Conservation (phyloP, 306 rosid genomes). For the Fragaria ananassa region DNA sequence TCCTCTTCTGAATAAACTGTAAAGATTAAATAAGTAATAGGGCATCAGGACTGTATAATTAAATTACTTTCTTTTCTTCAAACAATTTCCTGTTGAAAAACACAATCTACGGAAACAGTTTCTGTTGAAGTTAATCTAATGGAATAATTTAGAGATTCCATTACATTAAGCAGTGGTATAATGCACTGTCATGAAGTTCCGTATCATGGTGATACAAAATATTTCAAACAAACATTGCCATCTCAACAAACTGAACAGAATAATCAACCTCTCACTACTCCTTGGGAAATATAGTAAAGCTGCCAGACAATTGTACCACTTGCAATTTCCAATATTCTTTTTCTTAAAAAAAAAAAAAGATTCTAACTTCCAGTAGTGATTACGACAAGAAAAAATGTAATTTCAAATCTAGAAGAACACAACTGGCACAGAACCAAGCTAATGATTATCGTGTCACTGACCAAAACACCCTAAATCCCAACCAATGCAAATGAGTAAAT, state of each 20-base stretch:
- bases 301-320: neutral
- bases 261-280: neutral
- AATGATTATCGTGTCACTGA: neutral
- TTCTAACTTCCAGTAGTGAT: neutral
- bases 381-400: neutral
- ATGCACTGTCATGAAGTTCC: neutral
- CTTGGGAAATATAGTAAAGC: neutral
- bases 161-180: neutral
- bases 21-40: neutral
- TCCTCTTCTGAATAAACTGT: constrained; percentile 24
- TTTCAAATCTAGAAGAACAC: neutral
- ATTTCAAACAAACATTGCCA: neutral
- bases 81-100: constrained; percentile 2
- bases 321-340: neutral
- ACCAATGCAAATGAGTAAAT: neutral
- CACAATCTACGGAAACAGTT: neutral
- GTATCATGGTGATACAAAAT: neutral
- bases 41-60: neutral
- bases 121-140: neutral
- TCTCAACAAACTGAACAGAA: neutral
- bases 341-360: too few relatives aligned
- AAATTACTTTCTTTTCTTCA: neutral
- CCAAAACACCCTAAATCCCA: neutral
- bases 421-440: neutral
- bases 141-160: neutral